A percentile compares a stretch with the other conserved stretches of the same genome.
These are phyloP conservation scores for Gentiana dahurica DNA, from an alignment of 257 asterid genomes.

Conservation along the genomic window DNA sequence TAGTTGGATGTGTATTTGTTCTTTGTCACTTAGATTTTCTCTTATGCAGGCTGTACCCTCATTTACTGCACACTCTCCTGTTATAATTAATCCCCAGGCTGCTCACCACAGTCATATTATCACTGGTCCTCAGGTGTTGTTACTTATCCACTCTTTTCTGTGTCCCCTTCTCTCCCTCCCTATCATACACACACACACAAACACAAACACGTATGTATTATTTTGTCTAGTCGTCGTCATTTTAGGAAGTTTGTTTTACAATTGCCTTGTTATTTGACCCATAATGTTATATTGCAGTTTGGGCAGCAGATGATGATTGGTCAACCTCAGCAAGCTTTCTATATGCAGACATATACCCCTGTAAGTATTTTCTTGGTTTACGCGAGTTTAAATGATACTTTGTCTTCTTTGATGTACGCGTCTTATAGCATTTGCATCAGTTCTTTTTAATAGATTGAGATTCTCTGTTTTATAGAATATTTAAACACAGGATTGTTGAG, in stretches of 20 bases:
- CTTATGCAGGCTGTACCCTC: slow-evolving; percentile 58
- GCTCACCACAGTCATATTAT: slow-evolving; percentile 63
- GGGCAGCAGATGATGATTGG: slow-evolving; percentile 91
- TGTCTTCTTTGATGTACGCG: background rate
- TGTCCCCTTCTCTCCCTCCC: background rate
- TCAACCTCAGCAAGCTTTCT: slow-evolving; percentile 75
- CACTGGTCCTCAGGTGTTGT: slow-evolving; percentile 89
- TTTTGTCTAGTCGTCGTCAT: background rate
- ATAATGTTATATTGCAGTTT: slow-evolving; percentile 31
- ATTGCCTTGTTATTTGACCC: background rate
- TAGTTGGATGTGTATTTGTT: no score
- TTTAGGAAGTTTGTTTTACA: no score
- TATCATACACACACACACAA: no score
- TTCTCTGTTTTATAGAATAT: background rate
- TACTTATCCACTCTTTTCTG: background rate
- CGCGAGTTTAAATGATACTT: background rate
- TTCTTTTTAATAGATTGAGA: background rate
- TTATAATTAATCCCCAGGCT: slow-evolving; percentile 70
- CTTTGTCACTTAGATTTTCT: background rate
- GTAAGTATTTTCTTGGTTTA: slow-evolving; percentile 35
- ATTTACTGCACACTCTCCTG: slow-evolving; percentile 58
- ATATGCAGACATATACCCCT: slow-evolving; percentile 70
- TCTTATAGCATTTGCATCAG: background rate
- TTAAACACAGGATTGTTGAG: background rate
- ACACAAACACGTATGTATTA: background rate